Conservation (phyloP, 306 rosid species). For the Fragaria nilgerrensis region DNA sequence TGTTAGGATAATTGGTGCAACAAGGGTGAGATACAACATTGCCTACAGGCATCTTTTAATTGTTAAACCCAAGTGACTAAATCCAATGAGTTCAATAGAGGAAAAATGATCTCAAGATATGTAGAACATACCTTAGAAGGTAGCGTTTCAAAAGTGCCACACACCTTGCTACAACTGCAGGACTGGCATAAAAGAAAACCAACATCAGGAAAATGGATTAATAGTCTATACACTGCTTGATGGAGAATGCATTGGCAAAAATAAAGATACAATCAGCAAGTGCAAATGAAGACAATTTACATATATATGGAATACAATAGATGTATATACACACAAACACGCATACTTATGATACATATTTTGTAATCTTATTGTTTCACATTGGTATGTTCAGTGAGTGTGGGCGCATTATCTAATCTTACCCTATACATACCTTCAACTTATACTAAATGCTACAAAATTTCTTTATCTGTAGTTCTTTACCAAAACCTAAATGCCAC, state of each 20-base stretch:
- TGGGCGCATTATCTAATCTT: background rate
- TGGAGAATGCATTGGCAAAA: conserved; percentile 22
- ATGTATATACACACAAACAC: background rate
- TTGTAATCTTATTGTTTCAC: background rate
- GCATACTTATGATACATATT: background rate
- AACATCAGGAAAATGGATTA: conserved; percentile 28
- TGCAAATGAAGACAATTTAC: background rate
- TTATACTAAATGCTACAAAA: background rate
- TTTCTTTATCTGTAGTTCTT: background rate
- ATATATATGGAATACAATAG: background rate
- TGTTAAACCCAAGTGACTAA: background rate
- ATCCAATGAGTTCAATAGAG: background rate
- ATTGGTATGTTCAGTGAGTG: background rate
- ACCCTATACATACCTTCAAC: background rate
- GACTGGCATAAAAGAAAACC: conserved; percentile 58
- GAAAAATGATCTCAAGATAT: conserved; percentile 19
- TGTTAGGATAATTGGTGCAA: background rate
- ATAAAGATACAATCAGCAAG: background rate
- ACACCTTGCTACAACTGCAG: conserved; percentile 95
- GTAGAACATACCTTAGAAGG: conserved; percentile 72
- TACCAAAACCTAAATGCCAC: background rate
- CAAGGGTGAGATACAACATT: background rate
- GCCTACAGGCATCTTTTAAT: background rate
- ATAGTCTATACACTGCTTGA: conserved; percentile 15
- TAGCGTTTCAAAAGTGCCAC: conserved; percentile 92